Base-by-base conservation (phyloP, 805 yeast genomes). In the Ogataea ganodermae region DNA sequence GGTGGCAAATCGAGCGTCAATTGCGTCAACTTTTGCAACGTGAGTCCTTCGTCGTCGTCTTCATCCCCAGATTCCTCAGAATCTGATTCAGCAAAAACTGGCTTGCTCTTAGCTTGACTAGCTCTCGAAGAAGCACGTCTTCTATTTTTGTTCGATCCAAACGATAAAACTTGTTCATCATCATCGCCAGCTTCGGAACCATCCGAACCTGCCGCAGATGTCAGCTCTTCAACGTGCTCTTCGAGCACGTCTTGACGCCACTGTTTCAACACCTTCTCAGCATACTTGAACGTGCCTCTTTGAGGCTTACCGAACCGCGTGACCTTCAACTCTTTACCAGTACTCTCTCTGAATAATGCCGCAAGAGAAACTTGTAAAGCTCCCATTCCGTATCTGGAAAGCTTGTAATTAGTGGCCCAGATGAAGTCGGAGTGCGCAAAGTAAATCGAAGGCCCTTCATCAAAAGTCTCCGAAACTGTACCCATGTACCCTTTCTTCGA, bases 381-480 rank as follows among this genome's bases (percentile, higher is more conserved):
- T 50, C 97, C 97, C 95, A 89, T 90, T 51, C 96, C 96, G 63
- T 89, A 88, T 63, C 97, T 76, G 14, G 89, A 81, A 52, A 86
- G 73, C 57, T 80, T 80, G 63, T 86, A 89, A 67, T 89, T 86
- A 3, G 96, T 87, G 10, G 96, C 92, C 96, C 96, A 89, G 46
- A 89, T 88, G 60, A 89, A 86, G 69, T 89, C 97, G 17, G 92
- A 86, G 66, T 89, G 96, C 35, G 96, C 96, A 74, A 89, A 89
- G 68, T 86, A 87, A 48, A 89, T 79, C 40, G 81, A 81, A 27
- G 96, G 94, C 31, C 91, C 91, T 53, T 88, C 90, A 50, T 83
- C 84, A 61, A 67, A 82, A 14, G 85, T 79, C 55, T 81, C 75
- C 32, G 86, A 78, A 35, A 78, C 74, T 4, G 97, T 89, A 35